Evolutionary conservation across 306 rosid species (phyloP), one percentile per base, ranked within the genome.

Genomic region (Vigna mungo): DNA sequence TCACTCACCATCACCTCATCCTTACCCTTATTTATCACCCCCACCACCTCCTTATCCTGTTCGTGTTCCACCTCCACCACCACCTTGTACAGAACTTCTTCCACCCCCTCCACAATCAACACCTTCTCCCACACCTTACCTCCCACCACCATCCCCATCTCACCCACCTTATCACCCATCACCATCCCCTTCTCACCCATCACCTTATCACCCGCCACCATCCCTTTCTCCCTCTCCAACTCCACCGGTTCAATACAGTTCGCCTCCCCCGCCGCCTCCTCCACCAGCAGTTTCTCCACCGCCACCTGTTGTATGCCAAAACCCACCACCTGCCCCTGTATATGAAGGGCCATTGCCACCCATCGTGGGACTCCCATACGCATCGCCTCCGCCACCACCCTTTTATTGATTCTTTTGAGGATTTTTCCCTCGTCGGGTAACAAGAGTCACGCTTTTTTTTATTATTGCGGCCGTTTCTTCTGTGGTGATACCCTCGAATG

Each of bases 301-400:
- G 3, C 76, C 88, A 1, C 81, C 86, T 14, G 73, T 79, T 65
- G 74, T 80, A 37, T 59, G 84, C 63, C 77, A 25, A 66, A 88
- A 68, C 76, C 86, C 96, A 7, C 93, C 94, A 14, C 97, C 94
- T 39, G 80, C 96, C 61, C 99, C 99, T 69, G 91, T 84, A 82
- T 92, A 95, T 80, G 88, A 86, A 86, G 97, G 97, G 70, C 99
- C 99, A 68, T 85, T 92, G 89, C 97, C 99, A 68, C 97, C 99
- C 25, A 61, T 91, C 79, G 15, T 65, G 9, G 97, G 90, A 84
- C 89, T 90, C 77, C 82, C 97, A 17, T 92, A 95, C 67, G 88
- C 97, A 2, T 92, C 97, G 68, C 97, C 98, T 78, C 99, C 97
- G 72, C 99, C 99, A 1, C 97, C 97, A 56, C 97, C 97, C 68